Evolutionary conservation across 768 basidiomycete species (phyloP), one percentile per base, ranked within the genome.

Genomic region (Coprinopsis marcescibilis): DNA sequence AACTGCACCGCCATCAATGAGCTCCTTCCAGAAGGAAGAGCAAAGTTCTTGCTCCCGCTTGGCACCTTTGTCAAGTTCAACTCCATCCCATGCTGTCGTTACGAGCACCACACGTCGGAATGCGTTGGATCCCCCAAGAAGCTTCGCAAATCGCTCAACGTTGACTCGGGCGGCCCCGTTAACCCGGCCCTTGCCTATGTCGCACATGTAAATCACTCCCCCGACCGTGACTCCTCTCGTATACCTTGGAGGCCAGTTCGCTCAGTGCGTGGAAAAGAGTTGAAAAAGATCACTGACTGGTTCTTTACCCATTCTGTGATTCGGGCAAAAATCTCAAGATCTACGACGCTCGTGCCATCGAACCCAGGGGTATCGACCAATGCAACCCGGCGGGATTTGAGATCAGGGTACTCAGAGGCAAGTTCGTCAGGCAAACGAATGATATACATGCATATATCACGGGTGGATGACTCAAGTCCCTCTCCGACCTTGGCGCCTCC

Each of bases 341-440:
- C 61, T 4, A 53, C 48, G 4, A 42, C 30, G 6, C 45, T 44
- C 1, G 59, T 62, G 30, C n/a, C n/a, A n/a, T 62, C 56, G 34
- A 62, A 61, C 1, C 60, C 61, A 19, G 59, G 60, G 0, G 58
- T 64, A 30, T 60, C 59, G 33, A 60, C 55, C 43, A 61, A 40
- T 14, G 61, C 53, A 29, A 48, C 4, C 6, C 23, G 19, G 19
- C 12, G 3, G 17, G 13, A 20, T 21, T 14, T n/a, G 5, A n/a
- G n/a, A n/a, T 29, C 17, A 3, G 24, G 21, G 4, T 20, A 60
- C 52, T 10, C 12, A 3, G n/a, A n/a, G 21, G n/a, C n/a, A 40
- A 23, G 34, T n/a, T 15, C 19, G 11, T 23, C 15, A 20, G 25
- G 23, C 7, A 13, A 39, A 20, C 8, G 37, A 29, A 49, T 12